Conservation (phyloP, 768 basidiomycete species). For the Termitomyces titanicus region DNA sequence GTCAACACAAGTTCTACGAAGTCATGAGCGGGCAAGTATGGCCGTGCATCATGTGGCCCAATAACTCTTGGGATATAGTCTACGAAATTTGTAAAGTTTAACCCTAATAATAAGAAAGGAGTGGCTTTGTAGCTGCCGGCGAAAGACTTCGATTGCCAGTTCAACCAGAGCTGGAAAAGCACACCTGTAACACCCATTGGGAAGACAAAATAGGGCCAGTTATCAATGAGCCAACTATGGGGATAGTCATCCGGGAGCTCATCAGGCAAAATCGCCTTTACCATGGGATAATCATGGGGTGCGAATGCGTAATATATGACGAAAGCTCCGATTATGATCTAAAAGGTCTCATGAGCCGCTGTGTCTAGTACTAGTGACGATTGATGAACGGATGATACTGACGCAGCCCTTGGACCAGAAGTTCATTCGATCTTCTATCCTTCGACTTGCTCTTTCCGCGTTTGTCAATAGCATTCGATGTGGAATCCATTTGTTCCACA, state of each 20-base stretch:
- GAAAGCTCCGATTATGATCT: slow-evolving; percentile 11
- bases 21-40: slow-evolving; percentile 6
- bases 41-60: slow-evolving; percentile 8
- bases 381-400: background rate
- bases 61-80: slow-evolving; percentile 8
- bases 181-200: slow-evolving; percentile 13
- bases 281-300: slow-evolving; percentile 4
- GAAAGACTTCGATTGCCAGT: slow-evolving; percentile 16
- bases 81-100: background rate
- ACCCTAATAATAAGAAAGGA: background rate
- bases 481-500: slow-evolving; percentile 17
- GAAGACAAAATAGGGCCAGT: slow-evolving; percentile 7
- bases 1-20: background rate
- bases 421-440: slow-evolving; percentile 16
- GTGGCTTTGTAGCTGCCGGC: slow-evolving; percentile 20
- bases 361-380: background rate
- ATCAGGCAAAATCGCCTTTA: slow-evolving; percentile 7
- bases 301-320: slow-evolving; percentile 5
- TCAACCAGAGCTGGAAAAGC: slow-evolving; percentile 22
- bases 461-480: slow-evolving; percentile 21
- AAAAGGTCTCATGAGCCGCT: background rate
- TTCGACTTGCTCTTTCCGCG: slow-evolving; percentile 25
- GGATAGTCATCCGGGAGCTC: slow-evolving; percentile 3
- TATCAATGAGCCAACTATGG: slow-evolving; percentile 2
- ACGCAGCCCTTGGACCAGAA: slow-evolving; percentile 11